Percentiles rank a stretch among this genome's conserved stretches.
phyloP scores from a whole-genome alignment of 2,329 filamentous ascomycete species.

The Phaeosphaeria sp. region DNA sequence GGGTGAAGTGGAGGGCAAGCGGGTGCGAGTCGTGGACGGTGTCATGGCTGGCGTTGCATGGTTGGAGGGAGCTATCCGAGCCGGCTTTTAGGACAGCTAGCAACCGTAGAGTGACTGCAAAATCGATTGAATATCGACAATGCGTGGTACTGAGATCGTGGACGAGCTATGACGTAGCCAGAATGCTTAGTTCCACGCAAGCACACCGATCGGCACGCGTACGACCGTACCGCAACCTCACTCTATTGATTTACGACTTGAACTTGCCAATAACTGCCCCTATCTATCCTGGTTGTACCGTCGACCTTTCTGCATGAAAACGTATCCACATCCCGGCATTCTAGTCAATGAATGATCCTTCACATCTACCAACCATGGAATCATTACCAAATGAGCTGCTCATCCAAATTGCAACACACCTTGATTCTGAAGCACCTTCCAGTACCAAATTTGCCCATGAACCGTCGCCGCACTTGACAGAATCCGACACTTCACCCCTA shows the following conservation, averaged over 20 bases:
- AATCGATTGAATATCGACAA: background rate
- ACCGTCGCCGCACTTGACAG: constrained; percentile 34
- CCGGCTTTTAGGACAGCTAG: constrained; percentile 32
- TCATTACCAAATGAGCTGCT: constrained; percentile 45
- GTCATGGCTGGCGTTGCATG: constrained; percentile 72
- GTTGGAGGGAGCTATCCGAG: constrained; percentile 60
- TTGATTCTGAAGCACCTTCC: constrained; percentile 41
- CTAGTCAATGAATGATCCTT: background rate
- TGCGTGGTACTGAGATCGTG: background rate
- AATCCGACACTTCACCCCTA: constrained; percentile 26
- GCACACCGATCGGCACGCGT: background rate
- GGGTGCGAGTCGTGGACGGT: constrained; percentile 78
- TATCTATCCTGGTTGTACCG: background rate
- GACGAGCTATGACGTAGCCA: background rate
- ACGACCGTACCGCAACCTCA: background rate
- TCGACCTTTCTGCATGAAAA: background rate
- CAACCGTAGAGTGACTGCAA: background rate
- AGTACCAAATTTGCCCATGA: constrained; percentile 40
- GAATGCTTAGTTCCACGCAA: constrained; percentile 1
- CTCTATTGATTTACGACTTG: background rate
- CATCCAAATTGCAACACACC: constrained; percentile 41
- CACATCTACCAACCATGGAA: constrained; percentile 21
- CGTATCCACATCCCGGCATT: background rate
- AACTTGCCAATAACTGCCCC: background rate
- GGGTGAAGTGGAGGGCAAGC: constrained; percentile 63